These are phyloP conservation scores for Oemleria cerasiformis DNA, from an alignment of 306 rosid species.

Conservation along the genomic window DNA sequence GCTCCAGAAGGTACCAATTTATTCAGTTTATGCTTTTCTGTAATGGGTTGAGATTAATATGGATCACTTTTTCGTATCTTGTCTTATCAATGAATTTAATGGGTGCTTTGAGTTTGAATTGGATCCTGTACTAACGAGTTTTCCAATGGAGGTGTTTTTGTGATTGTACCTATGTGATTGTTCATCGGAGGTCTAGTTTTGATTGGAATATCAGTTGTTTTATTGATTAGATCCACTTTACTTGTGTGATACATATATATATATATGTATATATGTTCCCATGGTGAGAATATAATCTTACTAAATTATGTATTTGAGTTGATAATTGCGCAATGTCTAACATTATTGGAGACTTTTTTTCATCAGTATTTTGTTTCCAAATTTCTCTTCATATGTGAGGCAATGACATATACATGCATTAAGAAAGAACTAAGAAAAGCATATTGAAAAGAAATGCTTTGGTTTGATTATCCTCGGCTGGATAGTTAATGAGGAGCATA, in stretches of 20 bases:
- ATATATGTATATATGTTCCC: neutral
- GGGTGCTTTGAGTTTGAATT: slow-evolving; percentile 34
- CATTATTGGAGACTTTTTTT: neutral
- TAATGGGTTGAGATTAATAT: slow-evolving; percentile 16
- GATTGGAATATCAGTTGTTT: slow-evolving; percentile 24
- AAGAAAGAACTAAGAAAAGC: neutral
- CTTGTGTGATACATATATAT: neutral
- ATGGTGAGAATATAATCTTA: neutral
- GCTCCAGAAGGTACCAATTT: slow-evolving; percentile 70
- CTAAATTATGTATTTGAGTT: neutral
- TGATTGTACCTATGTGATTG: slow-evolving; percentile 21
- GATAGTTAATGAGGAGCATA: neutral
- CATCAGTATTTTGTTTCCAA: neutral
- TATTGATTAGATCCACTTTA: slow-evolving; percentile 28
- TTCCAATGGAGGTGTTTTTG: slow-evolving; percentile 11
- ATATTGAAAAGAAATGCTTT: neutral
- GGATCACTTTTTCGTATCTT: slow-evolving; percentile 34
- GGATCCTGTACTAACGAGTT: slow-evolving; percentile 41
- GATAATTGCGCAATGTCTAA: slow-evolving; percentile 12
- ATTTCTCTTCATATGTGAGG: neutral
- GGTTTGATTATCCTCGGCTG: neutral
- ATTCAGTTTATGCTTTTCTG: slow-evolving; percentile 8
- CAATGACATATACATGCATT: neutral
- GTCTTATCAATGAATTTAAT: slow-evolving; percentile 18
- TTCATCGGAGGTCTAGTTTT: slow-evolving; percentile 17